A percentile compares a stretch with the other conserved stretches of the same genome.
phyloP scores from a whole-genome alignment of 75 land plant species.

The Larix kaempferi region DNA sequence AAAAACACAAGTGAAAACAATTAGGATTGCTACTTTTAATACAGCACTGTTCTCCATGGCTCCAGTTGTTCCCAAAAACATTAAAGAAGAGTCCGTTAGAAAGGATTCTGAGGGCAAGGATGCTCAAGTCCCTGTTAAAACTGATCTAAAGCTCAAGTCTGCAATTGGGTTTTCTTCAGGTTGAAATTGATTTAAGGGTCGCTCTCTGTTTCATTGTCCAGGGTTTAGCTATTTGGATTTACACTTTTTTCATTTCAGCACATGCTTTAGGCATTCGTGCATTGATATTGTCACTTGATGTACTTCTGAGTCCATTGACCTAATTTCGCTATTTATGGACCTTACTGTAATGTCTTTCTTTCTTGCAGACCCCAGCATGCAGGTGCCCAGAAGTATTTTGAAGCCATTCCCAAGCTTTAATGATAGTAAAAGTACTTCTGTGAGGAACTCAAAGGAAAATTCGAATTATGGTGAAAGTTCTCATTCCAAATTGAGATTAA shows the following conservation, averaged over 20 bases:
- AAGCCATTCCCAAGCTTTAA: slow-evolving; percentile 28
- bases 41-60: slow-evolving; percentile 79
- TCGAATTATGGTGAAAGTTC: slow-evolving; percentile 1
- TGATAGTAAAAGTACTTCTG: not conserved
- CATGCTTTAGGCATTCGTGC: too few species aligned
- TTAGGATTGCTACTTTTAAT: slow-evolving; percentile 66
- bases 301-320: too few species aligned
- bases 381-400: slow-evolving; percentile 55
- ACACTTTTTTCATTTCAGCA: too few species aligned
- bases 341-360: too few species aligned
- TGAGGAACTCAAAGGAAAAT: not conserved
- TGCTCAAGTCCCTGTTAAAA: slow-evolving; percentile 2
- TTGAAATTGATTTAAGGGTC: too few species aligned
- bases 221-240: too few species aligned
- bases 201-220: too few species aligned
- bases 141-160: slow-evolving; percentile 15
- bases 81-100: not conserved
- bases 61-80: slow-evolving; percentile 34
- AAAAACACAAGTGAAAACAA: slow-evolving; percentile 5
- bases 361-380: not conserved
- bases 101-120: slow-evolving; percentile 5
- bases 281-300: too few species aligned
- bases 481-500: slow-evolving; percentile 30
- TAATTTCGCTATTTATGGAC: too few species aligned
- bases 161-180: slow-evolving; percentile 6